phyloP scores from a whole-genome alignment of 2,329 filamentous ascomycete species.

The Diaporthe caulivora region DNA sequence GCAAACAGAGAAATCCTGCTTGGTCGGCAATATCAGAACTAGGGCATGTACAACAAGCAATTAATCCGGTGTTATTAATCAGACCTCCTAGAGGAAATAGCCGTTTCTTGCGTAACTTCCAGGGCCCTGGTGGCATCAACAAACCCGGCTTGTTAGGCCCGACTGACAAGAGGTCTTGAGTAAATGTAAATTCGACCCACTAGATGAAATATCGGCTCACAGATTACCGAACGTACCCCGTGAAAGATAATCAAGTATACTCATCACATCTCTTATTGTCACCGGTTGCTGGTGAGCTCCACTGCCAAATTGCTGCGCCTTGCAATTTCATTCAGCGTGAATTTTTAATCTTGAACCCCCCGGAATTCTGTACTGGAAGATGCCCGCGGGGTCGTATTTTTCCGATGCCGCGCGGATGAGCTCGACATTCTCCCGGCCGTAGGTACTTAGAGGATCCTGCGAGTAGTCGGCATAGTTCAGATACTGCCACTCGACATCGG shows the following conservation, averaged over 20 bases:
- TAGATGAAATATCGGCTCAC: neutral
- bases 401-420: neutral
- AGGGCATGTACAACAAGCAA: neutral
- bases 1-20: neutral
- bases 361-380: neutral
- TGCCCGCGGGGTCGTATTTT: neutral
- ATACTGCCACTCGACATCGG: neutral
- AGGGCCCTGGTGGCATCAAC: too few relatives aligned
- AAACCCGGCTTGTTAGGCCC: neutral
- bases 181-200: neutral
- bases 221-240: neutral
- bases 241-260: neutral
- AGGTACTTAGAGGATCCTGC: neutral
- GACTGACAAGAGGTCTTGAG: too few relatives aligned
- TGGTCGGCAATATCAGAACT: neutral
- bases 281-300: neutral
- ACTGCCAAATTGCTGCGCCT: neutral
- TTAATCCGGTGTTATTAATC: neutral
- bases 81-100: neutral
- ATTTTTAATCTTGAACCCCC: neutral
- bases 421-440: neutral
- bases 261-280: too few relatives aligned
- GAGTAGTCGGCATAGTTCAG: constrained; percentile 5
- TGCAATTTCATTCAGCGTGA: neutral
- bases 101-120: neutral